Evolutionary conservation across 1,284 basidiomycete genomes (phyloP).

Genomic region (Heterobasidion annosum): DNA sequence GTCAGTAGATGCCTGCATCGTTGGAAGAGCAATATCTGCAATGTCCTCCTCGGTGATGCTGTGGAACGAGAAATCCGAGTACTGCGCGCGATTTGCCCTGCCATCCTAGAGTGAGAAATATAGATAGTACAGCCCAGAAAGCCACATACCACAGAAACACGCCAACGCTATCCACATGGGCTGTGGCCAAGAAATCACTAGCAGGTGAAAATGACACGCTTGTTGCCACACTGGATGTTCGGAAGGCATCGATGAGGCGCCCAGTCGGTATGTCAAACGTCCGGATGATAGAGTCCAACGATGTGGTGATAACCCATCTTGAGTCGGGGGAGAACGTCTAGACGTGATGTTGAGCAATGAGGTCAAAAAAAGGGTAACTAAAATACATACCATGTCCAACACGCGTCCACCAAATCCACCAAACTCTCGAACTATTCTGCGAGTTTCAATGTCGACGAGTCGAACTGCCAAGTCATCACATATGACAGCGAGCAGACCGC

Average conservation of each 20-base stretch:
- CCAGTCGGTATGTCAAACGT: constrained; percentile 97
- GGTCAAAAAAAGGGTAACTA: neutral
- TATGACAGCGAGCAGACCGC: constrained; percentile 74
- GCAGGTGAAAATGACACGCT: constrained; percentile 91
- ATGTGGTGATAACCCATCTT: constrained; percentile 85
- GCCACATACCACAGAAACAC: constrained; percentile 79
- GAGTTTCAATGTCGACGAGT: constrained; percentile 88
- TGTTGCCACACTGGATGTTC: constrained; percentile 83
- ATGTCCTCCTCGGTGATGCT: constrained; percentile 74
- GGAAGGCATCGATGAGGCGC: constrained; percentile 87
- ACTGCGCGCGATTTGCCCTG: constrained; percentile 95
- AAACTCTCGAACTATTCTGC: constrained; percentile 81
- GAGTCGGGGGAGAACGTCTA: constrained; percentile 92
- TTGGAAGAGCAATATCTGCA: constrained; percentile 66
- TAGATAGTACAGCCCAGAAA: neutral
- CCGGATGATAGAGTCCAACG: constrained; percentile 86
- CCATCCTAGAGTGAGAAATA: constrained; percentile 1
- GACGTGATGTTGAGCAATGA: neutral
- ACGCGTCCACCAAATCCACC: constrained; percentile 73
- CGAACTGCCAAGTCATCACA: constrained; percentile 86
- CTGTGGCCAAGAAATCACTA: constrained; percentile 92
- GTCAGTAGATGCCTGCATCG: constrained; percentile 73
- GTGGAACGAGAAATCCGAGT: constrained; percentile 77
- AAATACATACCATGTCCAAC: constrained; percentile 65
- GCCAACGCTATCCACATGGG: constrained; percentile 91